Evolutionary conservation across 768 basidiomycete genomes (phyloP).

Genomic region (Amanita inopinata): DNA sequence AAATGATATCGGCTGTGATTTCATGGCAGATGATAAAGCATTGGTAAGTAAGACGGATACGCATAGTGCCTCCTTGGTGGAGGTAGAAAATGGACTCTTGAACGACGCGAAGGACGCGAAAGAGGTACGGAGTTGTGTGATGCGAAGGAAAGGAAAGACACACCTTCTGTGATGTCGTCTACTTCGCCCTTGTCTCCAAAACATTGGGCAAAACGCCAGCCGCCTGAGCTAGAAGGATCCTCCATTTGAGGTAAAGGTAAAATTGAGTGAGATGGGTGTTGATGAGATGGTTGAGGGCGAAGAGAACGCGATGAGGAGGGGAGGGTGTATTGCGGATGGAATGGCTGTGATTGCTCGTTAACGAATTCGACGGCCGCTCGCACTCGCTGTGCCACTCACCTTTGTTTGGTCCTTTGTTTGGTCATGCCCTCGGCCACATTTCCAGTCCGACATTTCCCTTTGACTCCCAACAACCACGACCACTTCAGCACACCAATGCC

Average conservation of each 20-base stretch:
- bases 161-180: constrained; percentile 98
- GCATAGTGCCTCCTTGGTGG: not conserved
- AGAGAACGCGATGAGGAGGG: constrained; percentile 11
- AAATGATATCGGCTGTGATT: constrained; percentile 94
- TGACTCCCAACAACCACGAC: constrained; percentile 16
- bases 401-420: constrained; percentile 17
- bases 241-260: constrained; percentile 42
- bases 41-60: constrained; percentile 9
- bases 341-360: too few species aligned
- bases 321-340: constrained; percentile 17
- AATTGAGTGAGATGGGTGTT: constrained; percentile 2
- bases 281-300: not conserved
- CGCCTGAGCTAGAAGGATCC: constrained; percentile 77
- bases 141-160: constrained; percentile 15
- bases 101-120: not conserved
- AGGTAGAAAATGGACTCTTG: too few species aligned
- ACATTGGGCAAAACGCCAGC: constrained; percentile 99
- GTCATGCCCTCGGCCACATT: constrained; percentile 9
- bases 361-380: not conserved
- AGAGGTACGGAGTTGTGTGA: not conserved
- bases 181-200: constrained; percentile 99
- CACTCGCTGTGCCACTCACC: constrained; percentile 10
- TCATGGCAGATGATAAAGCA: constrained; percentile 12
- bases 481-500: constrained; percentile 42
- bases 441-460: constrained; percentile 31